Evolutionary conservation across 1,139 yeast genomes (phyloP).

Genomic region (Kluyveromyces marxianus): DNA sequence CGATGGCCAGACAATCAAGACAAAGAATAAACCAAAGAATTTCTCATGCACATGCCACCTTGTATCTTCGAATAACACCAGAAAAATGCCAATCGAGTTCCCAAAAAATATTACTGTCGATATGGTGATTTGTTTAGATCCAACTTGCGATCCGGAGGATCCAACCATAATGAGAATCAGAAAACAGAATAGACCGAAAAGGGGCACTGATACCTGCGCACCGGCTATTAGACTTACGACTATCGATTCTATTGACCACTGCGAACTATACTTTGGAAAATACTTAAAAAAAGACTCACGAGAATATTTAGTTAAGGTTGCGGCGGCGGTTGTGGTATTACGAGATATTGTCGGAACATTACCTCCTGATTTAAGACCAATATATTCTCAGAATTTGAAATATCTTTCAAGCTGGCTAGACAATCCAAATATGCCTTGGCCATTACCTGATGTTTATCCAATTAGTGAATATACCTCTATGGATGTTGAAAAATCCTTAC

Average conservation of each 20-base stretch:
- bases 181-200: constrained; percentile 17
- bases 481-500: constrained; percentile 72
- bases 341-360: constrained; percentile 78
- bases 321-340: constrained; percentile 77
- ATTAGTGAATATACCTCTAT: constrained; percentile 55
- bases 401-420: constrained; percentile 59
- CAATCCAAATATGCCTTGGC: constrained; percentile 48
- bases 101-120: constrained; percentile 39
- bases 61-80: constrained; percentile 39
- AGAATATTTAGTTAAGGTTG: constrained; percentile 53
- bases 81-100: constrained; percentile 21
- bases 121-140: constrained; percentile 63
- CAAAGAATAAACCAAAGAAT: constrained; percentile 27
- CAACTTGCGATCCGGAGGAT: constrained; percentile 45
- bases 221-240: constrained; percentile 68
- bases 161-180: constrained; percentile 29
- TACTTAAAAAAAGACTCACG: constrained; percentile 33
- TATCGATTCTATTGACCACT: constrained; percentile 77
- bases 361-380: constrained; percentile 74
- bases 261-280: constrained; percentile 40
- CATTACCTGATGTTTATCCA: constrained; percentile 64
- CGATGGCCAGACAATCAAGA: constrained; percentile 45
- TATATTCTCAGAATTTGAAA: constrained; percentile 58
- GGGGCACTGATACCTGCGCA: constrained; percentile 28
- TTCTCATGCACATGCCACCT: constrained; percentile 34